Percentiles rank a stretch among this genome's conserved stretches.
These are phyloP conservation scores for Sporisorium iseilematis-ciliati DNA, from an alignment of 1,284 basidiomycete species.

Conservation along the genomic window DNA sequence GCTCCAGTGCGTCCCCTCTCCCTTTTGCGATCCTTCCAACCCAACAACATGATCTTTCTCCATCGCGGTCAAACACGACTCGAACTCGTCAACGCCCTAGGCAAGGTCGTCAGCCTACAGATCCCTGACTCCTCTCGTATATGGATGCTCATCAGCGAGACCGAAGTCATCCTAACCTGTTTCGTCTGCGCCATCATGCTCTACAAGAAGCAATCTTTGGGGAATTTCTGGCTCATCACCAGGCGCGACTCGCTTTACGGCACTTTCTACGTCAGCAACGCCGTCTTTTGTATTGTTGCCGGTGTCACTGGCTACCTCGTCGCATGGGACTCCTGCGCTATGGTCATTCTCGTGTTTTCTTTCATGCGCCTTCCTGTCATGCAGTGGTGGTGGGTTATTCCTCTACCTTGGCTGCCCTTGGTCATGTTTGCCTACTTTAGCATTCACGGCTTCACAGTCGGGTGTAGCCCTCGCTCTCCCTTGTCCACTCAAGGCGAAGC, in stretches of 20 bases:
- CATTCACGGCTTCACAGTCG: constrained; percentile 24
- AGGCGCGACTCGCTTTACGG: constrained; percentile 17
- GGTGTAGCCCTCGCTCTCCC: constrained; percentile 22
- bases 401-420: constrained; percentile 31
- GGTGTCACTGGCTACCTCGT: constrained; percentile 20
- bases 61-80: constrained; percentile 20
- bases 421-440: constrained; percentile 20
- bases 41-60: constrained; percentile 23
- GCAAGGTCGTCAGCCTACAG: not conserved
- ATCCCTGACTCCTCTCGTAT: not conserved
- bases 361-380: not conserved
- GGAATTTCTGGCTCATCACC: constrained; percentile 32
- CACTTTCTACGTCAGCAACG: constrained; percentile 26
- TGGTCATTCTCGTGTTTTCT: not conserved
- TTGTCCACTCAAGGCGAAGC: not conserved
- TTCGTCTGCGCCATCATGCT: constrained; percentile 29
- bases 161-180: constrained; percentile 24
- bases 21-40: not conserved
- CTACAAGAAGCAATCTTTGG: constrained; percentile 20
- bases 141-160: constrained; percentile 20
- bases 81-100: constrained; percentile 19
- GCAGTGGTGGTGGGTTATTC: constrained; percentile 36
- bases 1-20: not conserved
- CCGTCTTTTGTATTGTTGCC: constrained; percentile 22
- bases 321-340: constrained; percentile 10